Base-by-base conservation (phyloP, 1,139 yeast genomes). In the Sugiyamaella japonica region DNA sequence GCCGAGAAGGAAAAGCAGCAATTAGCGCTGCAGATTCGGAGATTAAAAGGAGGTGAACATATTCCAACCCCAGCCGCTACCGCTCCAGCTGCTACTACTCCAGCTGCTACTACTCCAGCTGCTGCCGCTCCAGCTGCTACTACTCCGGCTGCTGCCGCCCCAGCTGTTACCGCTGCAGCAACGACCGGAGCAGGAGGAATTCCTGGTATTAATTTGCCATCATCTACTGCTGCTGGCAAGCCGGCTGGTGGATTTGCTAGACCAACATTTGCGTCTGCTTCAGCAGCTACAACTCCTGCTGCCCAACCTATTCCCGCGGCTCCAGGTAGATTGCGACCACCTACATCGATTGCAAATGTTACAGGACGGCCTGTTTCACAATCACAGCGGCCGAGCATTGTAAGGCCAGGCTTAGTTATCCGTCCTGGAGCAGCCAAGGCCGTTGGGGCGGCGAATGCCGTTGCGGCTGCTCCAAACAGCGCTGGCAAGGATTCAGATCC, bases 1-100 rank as follows among this genome's bases (percentile, higher is more conserved):
- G 63, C 69, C n/a, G 70, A 68, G 25, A 67, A 64, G 46, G 70
- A 67, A 47, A 70, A 69, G 53, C 58, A 65, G 41, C 68, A 65
- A 16, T 61, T 74, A 39, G 43, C 53, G 13, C 52, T 54, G 5
- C 57, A 59, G 42, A 34, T 59, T 3, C 36, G 53, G 25, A 34
- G 34, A 13, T 45, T 57, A 31, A 55, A 53, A 44, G 56, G 56
- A 1, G 53, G 48, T 20, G 48, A 42, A 13, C 29, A 36, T 43
- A 20, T 42, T 20, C n/a, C 42, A 5, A 37, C 57, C 12, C 44
- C 52, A 23, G 13, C 16, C n/a, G 23, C 42, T 9, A 39, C 10
- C 9, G 10, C 34, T 9, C 10, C 34, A 29, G 9, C 31, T 28
- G 8, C 41, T 13, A 5, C 41, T 9, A 8, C 7, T 8, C 6